Base-by-base conservation (phyloP, 116 monocot species). In the Phalaenopsis hybrid region DNA sequence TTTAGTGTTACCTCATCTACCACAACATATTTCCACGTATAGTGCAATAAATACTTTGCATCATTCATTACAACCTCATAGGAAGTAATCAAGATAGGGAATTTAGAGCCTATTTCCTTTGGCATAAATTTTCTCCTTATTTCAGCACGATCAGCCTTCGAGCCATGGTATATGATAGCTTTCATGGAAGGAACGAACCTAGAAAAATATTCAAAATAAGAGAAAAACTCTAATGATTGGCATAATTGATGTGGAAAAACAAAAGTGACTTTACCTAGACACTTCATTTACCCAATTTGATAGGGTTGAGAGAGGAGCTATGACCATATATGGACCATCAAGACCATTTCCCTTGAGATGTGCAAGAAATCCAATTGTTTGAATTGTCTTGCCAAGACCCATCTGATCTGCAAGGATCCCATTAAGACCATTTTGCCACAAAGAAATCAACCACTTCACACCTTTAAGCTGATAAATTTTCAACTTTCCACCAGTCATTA, bases 401-500 rank as follows among this genome's bases (percentile, higher is more conserved):
- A 98, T 98, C 85, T 98, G 97, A 87, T 98, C 97, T 8, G 97
- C 97, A 57, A 98, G 81, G 45, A 98, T 98, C 34, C 97, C 97
- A 90, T 97, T 97, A 1, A 98, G 89, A 23, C 97, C 97, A 85
- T 98, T 98, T 83, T 98, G 97, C 95, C 95, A 98, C 74, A 98
- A 79, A 1, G 97, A 98, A 57, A 98, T 95, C 51, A 98, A 52
- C 97, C 97, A 98, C 63, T 95, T 98, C 37, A 98, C 93, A 45
- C 97, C 97, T 85, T 98, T 98, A 51, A 94, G 49, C 80, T 98
- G 97, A 84, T 98, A 98, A n/a, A 86, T 55, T 80, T 98, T 98
- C 85, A 98, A 67, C 82, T 86, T 93, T 17, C 97, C 97, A 59
- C 97, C 97, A 82, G 97, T 98, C 90, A 98, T 57, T 80, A 93